Conservation (phyloP, 768 basidiomycete species). For the Lactifluus volemus region DNA sequence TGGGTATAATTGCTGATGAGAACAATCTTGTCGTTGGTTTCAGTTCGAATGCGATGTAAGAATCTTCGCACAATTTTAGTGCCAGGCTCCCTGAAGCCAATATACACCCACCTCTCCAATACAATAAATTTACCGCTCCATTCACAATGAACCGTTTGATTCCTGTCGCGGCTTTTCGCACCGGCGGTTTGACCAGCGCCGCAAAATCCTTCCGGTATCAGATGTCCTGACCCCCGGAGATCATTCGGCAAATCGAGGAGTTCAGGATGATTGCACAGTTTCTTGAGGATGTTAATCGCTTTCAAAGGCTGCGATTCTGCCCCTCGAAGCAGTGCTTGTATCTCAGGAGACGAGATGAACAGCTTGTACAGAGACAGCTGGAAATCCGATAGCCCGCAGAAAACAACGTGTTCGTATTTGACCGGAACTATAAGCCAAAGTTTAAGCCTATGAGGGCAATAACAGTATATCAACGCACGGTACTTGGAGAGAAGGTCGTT, state of each 20-base stretch:
- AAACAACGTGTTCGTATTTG: constrained; percentile 98
- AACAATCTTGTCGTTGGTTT: constrained; percentile 91
- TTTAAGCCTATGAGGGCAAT: neutral
- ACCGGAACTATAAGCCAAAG: constrained; percentile 65
- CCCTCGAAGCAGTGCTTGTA: constrained; percentile 82
- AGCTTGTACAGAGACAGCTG: constrained; percentile 80
- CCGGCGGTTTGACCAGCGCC: constrained; percentile 36
- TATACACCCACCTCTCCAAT: constrained; percentile 64
- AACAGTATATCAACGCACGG: constrained; percentile 40
- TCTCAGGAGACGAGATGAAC: constrained; percentile 90
- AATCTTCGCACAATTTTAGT: constrained; percentile 44
- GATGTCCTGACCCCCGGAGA: constrained; percentile 67
- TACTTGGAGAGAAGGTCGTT: constrained; percentile 95
- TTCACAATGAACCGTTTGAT: constrained; percentile 55
- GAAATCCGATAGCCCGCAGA: constrained; percentile 77
- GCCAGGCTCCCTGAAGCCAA: neutral
- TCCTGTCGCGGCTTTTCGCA: constrained; percentile 35
- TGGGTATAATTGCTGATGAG: constrained; percentile 96
- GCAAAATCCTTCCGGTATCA: constrained; percentile 77
- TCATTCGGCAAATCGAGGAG: constrained; percentile 79
- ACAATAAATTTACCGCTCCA: constrained; percentile 92
- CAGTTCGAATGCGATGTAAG: constrained; percentile 68
- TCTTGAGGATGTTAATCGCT: constrained; percentile 90
- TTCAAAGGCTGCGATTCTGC: constrained; percentile 89
- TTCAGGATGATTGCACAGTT: constrained; percentile 93